These are phyloP conservation scores for Przewalskia tangutica DNA, from an alignment of 257 asterid species.

Conservation along the genomic window DNA sequence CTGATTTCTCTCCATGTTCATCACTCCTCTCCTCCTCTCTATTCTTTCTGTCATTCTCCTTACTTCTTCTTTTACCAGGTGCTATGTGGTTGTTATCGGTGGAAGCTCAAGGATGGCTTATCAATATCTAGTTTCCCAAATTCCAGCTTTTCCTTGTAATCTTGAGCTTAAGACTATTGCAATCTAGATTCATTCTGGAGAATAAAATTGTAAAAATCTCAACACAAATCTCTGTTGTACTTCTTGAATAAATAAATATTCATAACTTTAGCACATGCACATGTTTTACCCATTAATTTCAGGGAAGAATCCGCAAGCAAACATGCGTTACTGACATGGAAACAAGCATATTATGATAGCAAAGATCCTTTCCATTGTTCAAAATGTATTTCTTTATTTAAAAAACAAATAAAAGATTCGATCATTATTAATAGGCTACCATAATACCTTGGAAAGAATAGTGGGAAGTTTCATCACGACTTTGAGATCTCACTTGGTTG, in stretches of 20 bases:
- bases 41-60: background rate
- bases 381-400: background rate
- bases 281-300: background rate
- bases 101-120: background rate
- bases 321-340: background rate
- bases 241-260: too few species aligned
- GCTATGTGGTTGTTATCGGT: background rate
- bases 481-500: slow-evolving; percentile 78
- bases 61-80: background rate
- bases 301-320: background rate
- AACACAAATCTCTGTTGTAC: too few species aligned
- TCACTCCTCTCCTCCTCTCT: background rate
- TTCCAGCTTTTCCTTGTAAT: background rate
- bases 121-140: background rate
- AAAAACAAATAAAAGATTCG: too few species aligned
- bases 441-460: slow-evolving; percentile 64
- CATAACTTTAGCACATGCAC: too few species aligned
- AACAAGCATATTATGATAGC: background rate
- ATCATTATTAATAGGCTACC: background rate
- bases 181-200: background rate
- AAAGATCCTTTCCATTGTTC: background rate
- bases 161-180: background rate
- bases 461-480: slow-evolving; percentile 41
- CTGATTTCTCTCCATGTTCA: background rate
- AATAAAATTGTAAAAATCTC: background rate